Evolutionary conservation across 2,329 filamentous ascomycete species (phyloP).

Genomic region (Neonectria punicea): DNA sequence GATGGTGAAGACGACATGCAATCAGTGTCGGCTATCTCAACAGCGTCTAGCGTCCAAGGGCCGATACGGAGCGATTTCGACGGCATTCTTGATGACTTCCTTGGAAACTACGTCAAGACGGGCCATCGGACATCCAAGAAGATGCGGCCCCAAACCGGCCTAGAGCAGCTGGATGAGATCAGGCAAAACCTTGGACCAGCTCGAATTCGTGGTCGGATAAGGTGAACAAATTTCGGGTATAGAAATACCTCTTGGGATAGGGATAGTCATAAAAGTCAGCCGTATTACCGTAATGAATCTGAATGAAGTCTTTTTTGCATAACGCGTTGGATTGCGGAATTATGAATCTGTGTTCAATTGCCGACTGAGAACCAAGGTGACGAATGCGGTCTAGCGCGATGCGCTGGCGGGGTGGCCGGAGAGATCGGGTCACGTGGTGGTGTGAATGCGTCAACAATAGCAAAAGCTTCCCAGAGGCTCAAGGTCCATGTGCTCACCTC

Average conservation of each 20-base stretch:
- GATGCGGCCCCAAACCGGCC: conserved; percentile 80
- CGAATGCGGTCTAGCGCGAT: background rate
- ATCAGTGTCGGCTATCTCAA: conserved; percentile 70
- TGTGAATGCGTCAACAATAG: conserved; percentile 20
- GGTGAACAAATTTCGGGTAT: conserved; percentile 21
- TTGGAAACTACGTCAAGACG: conserved; percentile 76
- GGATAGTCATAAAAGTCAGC: background rate
- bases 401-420: conserved; percentile 4
- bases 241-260: conserved; percentile 3
- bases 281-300: conserved; percentile 24
- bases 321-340: conserved; percentile 7
- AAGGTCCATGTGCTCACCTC: conserved; percentile 28
- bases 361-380: background rate
- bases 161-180: conserved; percentile 92
- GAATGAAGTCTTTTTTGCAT: conserved; percentile 26
- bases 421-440: conserved; percentile 33
- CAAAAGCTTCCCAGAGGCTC: conserved; percentile 34
- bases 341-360: conserved; percentile 12
- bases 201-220: conserved; percentile 58
- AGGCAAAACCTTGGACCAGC: conserved; percentile 82
- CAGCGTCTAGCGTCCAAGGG: conserved; percentile 73
- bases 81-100: conserved; percentile 91
- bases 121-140: conserved; percentile 83
- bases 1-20: conserved; percentile 61
- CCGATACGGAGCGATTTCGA: conserved; percentile 84